Evolutionary conservation across 2,329 filamentous ascomycete genomes (phyloP).

Genomic region (Drechslerella stenobrocha): DNA sequence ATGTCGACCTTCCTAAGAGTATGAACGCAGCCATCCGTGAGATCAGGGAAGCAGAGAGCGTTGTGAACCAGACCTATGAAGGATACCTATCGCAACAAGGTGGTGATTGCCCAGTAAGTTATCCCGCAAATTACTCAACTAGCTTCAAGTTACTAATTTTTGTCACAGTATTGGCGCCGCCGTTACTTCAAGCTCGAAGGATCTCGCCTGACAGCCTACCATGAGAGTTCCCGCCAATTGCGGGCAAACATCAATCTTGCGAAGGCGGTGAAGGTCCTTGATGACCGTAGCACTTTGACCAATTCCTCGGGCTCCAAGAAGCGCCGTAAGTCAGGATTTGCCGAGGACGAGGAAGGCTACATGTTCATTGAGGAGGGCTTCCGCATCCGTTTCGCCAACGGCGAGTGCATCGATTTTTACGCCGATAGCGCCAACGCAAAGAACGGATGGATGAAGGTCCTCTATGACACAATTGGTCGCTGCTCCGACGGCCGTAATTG

Average conservation of each 20-base stretch:
- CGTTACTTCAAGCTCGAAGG: slow-evolving; percentile 95
- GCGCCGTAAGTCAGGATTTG: slow-evolving; percentile 90
- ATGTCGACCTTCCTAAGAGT: slow-evolving; percentile 97
- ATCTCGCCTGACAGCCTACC: slow-evolving; percentile 89
- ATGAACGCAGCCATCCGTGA: slow-evolving; percentile 96
- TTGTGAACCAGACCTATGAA: slow-evolving; percentile 77
- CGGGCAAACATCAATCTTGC: slow-evolving; percentile 94
- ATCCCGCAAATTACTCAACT: background rate
- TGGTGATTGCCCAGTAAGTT: slow-evolving; percentile 90
- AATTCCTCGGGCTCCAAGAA: slow-evolving; percentile 75
- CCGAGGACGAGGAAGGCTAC: slow-evolving; percentile 97
- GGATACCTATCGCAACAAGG: slow-evolving; percentile 93
- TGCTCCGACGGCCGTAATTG: slow-evolving; percentile 61
- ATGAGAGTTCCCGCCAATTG: slow-evolving; percentile 91
- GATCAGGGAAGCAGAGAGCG: slow-evolving; percentile 84
- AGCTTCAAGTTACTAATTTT: slow-evolving; percentile 25
- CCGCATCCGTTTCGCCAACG: slow-evolving; percentile 97
- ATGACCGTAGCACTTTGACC: slow-evolving; percentile 80
- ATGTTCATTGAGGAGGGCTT: slow-evolving; percentile 99
- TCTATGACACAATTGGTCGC: slow-evolving; percentile 71
- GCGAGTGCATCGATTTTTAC: slow-evolving; percentile 98
- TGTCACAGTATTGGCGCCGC: slow-evolving; percentile 83
- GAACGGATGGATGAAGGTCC: slow-evolving; percentile 89
- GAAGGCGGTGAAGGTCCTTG: slow-evolving; percentile 89
- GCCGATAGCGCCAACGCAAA: slow-evolving; percentile 86